These are phyloP conservation scores for Agastache rugosa DNA, from an alignment of 257 asterid species.

Conservation along the genomic window DNA sequence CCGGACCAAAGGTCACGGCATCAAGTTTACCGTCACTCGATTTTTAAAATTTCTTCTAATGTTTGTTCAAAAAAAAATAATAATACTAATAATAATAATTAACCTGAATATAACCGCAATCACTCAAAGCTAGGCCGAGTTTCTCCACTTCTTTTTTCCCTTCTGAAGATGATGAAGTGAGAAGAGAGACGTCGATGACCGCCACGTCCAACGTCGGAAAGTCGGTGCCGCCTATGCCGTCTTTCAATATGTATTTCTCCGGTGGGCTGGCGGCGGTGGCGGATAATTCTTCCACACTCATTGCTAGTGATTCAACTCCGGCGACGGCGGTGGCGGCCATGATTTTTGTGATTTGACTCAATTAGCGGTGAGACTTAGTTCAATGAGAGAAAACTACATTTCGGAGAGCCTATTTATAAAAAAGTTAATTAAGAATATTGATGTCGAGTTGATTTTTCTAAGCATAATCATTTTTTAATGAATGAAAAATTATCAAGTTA, in stretches of 20 bases:
- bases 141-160: slow-evolving; percentile 38
- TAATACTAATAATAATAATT: too few relatives aligned
- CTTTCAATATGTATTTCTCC: slow-evolving; percentile 41
- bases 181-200: slow-evolving; percentile 41
- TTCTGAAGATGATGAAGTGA: slow-evolving; percentile 39
- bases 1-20: too few relatives aligned
- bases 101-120: slow-evolving; percentile 53
- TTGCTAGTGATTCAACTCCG: slow-evolving; percentile 7
- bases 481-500: too few relatives aligned
- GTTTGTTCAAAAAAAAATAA: too few relatives aligned
- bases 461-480: too few relatives aligned
- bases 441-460: too few relatives aligned
- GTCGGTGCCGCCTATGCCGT: slow-evolving; percentile 29
- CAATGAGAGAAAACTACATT: not conserved
- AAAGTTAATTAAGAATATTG: too few relatives aligned
- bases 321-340: slow-evolving; percentile 3
- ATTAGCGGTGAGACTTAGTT: not conserved
- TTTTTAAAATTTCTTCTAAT: too few relatives aligned
- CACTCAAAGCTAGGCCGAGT: slow-evolving; percentile 36
- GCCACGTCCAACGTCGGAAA: slow-evolving; percentile 42
- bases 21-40: too few relatives aligned
- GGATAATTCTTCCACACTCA: slow-evolving; percentile 41
- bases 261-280: slow-evolving; percentile 26
- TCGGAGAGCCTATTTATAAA: not conserved
- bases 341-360: not conserved